Evolutionary conservation across 352 stramenopile genomes (phyloP), one percentile per base, ranked within the genome.

Genomic region (Phytophthora cryptogea): DNA sequence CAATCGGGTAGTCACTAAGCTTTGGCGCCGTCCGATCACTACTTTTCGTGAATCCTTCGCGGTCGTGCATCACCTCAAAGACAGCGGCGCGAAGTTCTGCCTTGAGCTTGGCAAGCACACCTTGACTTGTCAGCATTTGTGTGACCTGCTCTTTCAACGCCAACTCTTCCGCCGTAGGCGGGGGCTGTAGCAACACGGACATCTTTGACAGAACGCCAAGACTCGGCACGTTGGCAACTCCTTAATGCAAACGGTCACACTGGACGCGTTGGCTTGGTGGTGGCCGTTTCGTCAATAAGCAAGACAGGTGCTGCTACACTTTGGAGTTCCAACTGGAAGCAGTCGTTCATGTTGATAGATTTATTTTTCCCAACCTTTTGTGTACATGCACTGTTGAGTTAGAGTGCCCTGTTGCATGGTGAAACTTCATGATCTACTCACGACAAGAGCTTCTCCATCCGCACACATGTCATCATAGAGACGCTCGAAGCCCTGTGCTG

Each of bases 401-500:
- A 37, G 16, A 26, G 39, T 27, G 7, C 13, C 17, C 33, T 41
- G 30, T 54, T 37, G 20, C 26, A 35, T n/a, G 47, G 27, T 36
- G 13, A 1, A 37, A 7, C 8, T 37, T 74, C 66, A 74, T 53
- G 56, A 69, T 43, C 55, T 63, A 16, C 46, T 39, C 37, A 72
- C 57, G 37, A 71, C 51, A 8, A 88, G 64, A 61, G 73, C 64
- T 0, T 81, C 74, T 1, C 72, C 85, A 58, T 95, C 86, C 0
- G 78, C 81, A 41, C 81, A 91, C 46, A 95, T 92, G 51, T 94
- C 80, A 40, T 93, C 86, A 57, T 95, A 95, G 27, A 95, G 68
- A n/a, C 72, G 84, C 60, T 95, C 86, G 53, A 95, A 94, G 9
- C 74, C 63, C n/a, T 78, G 54, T 9, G 84, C 70, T 17, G 79